Percentiles rank a stretch among this genome's conserved stretches.
Conservation (phyloP, 139 green algal species). For the Haematococcus sp. region DNA sequence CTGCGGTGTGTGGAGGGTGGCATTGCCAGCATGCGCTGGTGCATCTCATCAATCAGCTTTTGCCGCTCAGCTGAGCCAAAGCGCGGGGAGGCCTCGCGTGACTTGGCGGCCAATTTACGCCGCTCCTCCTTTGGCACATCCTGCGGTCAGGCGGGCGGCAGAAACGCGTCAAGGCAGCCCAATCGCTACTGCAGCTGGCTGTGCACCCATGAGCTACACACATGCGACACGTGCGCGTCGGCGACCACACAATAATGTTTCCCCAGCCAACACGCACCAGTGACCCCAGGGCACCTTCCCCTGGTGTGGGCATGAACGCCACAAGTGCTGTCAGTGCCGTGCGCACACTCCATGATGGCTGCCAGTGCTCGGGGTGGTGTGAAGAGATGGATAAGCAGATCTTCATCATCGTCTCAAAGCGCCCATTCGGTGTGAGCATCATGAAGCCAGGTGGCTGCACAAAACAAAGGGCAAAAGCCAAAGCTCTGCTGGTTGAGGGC, state of each 20-base stretch:
- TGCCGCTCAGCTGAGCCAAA: conserved; percentile 75
- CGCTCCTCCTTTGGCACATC: conserved; percentile 83
- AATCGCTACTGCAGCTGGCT: too few relatives aligned
- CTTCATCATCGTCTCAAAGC: conserved; percentile 85
- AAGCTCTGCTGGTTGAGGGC: too few relatives aligned
- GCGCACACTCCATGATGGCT: conserved; percentile 94
- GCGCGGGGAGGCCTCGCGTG: conserved; percentile 45
- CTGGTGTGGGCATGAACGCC: conserved; percentile 93
- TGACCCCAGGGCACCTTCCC: conserved; percentile 86
- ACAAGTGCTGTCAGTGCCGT: conserved; percentile 91
- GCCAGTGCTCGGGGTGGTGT: conserved; percentile 97
- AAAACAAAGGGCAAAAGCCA: too few relatives aligned
- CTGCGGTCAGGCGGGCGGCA: conserved; percentile 26
- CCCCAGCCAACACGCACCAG: conserved; percentile 48
- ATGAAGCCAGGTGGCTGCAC: conserved; percentile 85
- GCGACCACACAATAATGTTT: background rate
- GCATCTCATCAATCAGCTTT: conserved; percentile 67
- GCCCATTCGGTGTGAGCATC: conserved; percentile 89
- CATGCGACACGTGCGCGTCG: background rate
- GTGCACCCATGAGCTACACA: too few relatives aligned
- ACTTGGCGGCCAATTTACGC: conserved; percentile 63
- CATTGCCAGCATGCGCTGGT: conserved; percentile 69
- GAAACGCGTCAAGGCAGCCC: too few relatives aligned
- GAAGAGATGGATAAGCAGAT: conserved; percentile 97
- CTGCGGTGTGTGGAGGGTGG: conserved; percentile 9